Conservation (phyloP, 768 basidiomycete genomes). For the Hirschioporus abietinus region DNA sequence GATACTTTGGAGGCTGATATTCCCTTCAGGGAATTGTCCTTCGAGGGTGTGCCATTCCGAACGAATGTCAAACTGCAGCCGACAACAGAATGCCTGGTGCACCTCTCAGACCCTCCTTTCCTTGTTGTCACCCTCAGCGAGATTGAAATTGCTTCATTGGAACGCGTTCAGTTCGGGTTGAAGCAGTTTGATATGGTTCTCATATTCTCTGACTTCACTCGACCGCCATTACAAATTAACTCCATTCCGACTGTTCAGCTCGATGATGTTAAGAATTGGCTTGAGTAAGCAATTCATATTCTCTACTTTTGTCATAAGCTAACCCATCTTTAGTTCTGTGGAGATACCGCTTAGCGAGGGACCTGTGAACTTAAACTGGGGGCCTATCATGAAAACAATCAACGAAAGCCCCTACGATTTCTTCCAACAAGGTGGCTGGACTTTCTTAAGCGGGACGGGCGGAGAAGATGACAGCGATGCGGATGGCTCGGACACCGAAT, state of each 20-base stretch:
- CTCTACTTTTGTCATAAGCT: slow-evolving; percentile 4
- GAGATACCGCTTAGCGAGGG: slow-evolving; percentile 95
- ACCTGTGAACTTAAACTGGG: slow-evolving; percentile 97
- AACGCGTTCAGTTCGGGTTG: slow-evolving; percentile 92
- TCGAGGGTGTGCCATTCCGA: slow-evolving; percentile 94
- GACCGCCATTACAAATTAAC: slow-evolving; percentile 90
- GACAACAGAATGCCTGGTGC: slow-evolving; percentile 93
- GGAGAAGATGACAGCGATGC: slow-evolving; percentile 54
- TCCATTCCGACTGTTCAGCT: slow-evolving; percentile 86
- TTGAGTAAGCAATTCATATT: slow-evolving; percentile 62
- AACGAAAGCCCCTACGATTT: slow-evolving; percentile 95
- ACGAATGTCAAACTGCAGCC: slow-evolving; percentile 93
- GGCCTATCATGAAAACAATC: slow-evolving; percentile 97
- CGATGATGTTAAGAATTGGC: slow-evolving; percentile 98
- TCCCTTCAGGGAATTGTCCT: slow-evolving; percentile 95
- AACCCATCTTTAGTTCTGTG: slow-evolving; percentile 64
- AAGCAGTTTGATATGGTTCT: slow-evolving; percentile 98
- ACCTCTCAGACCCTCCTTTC: slow-evolving; percentile 93
- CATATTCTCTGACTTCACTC: slow-evolving; percentile 94
- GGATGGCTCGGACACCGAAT: slow-evolving; percentile 59
- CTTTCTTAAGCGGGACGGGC: slow-evolving; percentile 69
- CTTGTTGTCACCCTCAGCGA: slow-evolving; percentile 91
- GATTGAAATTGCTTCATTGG: slow-evolving; percentile 94
- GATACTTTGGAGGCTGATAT: slow-evolving; percentile 91
- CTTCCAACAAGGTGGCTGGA: slow-evolving; percentile 96